Percentiles rank a stretch among this genome's conserved stretches.
These are phyloP conservation scores for Tolypocladium tropicale DNA, from an alignment of 2,329 filamentous ascomycete species.

Conservation along the genomic window DNA sequence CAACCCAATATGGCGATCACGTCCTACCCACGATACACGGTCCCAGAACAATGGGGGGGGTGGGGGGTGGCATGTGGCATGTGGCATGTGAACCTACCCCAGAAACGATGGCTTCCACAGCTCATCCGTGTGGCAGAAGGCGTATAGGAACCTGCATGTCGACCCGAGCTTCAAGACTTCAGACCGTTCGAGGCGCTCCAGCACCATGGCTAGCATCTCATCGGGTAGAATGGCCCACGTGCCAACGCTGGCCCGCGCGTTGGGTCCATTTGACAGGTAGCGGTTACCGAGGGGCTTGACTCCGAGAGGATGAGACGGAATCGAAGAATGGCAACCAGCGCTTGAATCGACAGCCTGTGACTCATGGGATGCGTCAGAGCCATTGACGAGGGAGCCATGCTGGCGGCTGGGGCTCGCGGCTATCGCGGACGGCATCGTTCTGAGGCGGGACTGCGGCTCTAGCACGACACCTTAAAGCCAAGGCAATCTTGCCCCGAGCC, in stretches of 20 bases:
- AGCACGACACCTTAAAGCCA: too few species aligned
- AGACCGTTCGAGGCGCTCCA: conserved; percentile 62
- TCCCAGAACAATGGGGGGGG: too few species aligned
- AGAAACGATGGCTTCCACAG: conserved; percentile 82
- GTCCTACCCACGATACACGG: not conserved
- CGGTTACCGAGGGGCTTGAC: conserved; percentile 84
- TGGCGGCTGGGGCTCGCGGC: not conserved
- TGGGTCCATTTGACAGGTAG: conserved; percentile 52
- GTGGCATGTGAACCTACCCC: too few species aligned
- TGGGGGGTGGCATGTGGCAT: not conserved
- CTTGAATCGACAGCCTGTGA: conserved; percentile 8
- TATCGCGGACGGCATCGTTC: not conserved
- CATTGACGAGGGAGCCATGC: not conserved
- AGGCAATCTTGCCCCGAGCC: not conserved
- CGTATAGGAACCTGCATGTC: conserved; percentile 79
- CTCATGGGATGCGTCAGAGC: conserved; percentile 15
- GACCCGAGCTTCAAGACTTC: conserved; percentile 57
- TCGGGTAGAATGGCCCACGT: conserved; percentile 62
- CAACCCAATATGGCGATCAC: not conserved
- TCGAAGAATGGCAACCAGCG: conserved; percentile 26
- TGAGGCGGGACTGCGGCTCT: too few species aligned
- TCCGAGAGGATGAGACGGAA: conserved; percentile 71
- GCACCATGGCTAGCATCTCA: conserved; percentile 63
- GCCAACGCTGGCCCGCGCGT: conserved; percentile 58
- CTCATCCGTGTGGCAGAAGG: conserved; percentile 75